Conservation (phyloP, 345 rosid genomes). For the Carallia pectinifolia region DNA sequence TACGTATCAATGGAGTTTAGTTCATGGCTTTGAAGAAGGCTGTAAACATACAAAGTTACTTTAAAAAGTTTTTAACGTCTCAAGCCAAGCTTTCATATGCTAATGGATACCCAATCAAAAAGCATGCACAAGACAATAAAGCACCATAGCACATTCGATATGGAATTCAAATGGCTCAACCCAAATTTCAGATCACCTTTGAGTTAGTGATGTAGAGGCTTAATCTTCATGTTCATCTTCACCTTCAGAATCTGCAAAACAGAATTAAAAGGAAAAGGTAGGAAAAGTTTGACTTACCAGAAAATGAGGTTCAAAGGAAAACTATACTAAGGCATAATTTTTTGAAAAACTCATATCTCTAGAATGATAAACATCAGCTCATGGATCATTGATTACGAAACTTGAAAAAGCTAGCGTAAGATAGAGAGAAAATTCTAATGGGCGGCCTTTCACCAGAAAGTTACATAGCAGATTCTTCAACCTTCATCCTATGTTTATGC, state of each 20-base stretch:
- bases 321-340: not conserved
- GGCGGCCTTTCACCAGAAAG: not conserved
- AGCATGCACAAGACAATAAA: not conserved
- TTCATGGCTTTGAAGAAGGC: not conserved
- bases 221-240: conserved; percentile 52
- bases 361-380: not conserved
- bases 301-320: not conserved
- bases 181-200: conserved; percentile 11
- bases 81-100: not conserved
- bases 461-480: not conserved
- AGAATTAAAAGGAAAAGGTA: not conserved
- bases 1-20: not conserved
- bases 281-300: not conserved
- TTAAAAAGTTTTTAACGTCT: not conserved
- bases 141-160: not conserved
- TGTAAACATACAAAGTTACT: not conserved
- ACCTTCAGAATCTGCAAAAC: conserved; percentile 42
- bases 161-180: not conserved
- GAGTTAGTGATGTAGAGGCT: not conserved
- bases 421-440: not conserved
- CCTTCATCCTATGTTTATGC: not conserved
- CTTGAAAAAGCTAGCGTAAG: not conserved
- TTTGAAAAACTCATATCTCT: not conserved
- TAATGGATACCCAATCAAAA: not conserved
- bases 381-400: not conserved